Percentiles rank a stretch among this genome's conserved stretches.
Conservation (phyloP, 106 monocot genomes). For the Phalaenopsis equestris region DNA sequence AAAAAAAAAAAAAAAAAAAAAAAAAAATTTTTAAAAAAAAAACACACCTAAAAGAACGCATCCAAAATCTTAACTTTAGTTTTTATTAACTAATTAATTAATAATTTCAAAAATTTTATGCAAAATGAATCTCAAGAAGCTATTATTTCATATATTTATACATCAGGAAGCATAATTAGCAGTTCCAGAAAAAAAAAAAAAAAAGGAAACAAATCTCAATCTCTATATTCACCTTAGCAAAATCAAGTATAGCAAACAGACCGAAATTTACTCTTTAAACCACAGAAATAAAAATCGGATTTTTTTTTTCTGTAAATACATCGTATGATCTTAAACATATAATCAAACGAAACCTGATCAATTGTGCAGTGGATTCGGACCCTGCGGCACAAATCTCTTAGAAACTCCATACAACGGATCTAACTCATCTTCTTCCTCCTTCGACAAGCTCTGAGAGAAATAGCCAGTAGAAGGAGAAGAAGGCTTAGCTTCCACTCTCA, state of each 20-base stretch:
- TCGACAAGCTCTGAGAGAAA: constrained; percentile 10
- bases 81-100: no score
- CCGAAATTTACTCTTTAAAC: not conserved
- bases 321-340: not conserved
- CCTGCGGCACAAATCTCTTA: constrained; percentile 42
- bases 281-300: not conserved
- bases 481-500: not conserved
- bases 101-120: no score
- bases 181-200: not conserved
- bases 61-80: no score
- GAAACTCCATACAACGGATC: constrained; percentile 20
- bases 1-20: no score
- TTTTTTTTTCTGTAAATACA: not conserved
- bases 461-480: constrained; percentile 9
- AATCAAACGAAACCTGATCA: constrained; percentile 13
- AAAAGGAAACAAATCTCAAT: not conserved
- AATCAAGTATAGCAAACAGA: not conserved
- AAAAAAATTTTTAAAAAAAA: no score
- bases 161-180: not conserved
- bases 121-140: no score
- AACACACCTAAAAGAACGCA: no score
- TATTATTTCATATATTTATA: not conserved
- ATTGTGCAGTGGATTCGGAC: constrained; percentile 51
- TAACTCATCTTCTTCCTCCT: constrained; percentile 1
- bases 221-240: not conserved